Conservation (phyloP, 768 basidiomycete genomes). For the Chalciporus sphaerocephalus region DNA sequence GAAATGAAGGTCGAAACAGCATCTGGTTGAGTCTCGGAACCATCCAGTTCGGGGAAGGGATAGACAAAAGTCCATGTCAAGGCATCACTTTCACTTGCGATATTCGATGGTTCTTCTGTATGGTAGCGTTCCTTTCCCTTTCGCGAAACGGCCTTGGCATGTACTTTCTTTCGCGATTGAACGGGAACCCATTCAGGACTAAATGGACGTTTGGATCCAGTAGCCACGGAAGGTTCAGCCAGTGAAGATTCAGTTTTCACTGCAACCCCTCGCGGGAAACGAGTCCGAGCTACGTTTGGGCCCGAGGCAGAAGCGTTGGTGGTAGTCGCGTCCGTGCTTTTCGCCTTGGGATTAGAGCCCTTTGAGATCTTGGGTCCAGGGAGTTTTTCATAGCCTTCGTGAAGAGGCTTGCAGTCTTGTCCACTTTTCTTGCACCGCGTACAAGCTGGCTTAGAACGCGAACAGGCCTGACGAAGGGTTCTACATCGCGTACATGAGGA, state of each 20-base stretch:
- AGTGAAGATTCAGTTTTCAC: not conserved
- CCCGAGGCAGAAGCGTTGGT: not conserved
- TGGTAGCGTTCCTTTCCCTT: not conserved
- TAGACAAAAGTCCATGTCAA: conserved; percentile 21
- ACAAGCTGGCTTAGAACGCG: conserved; percentile 25
- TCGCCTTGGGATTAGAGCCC: not conserved
- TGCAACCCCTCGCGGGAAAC: not conserved
- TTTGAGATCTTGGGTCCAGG: conserved; percentile 19
- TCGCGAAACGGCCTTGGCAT: not conserved
- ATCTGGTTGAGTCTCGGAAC: not conserved
- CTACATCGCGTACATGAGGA: conserved; percentile 17
- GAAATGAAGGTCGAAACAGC: not conserved
- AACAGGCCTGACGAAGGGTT: conserved; percentile 15
- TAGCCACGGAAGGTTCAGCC: not conserved
- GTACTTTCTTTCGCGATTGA: conserved; percentile 10
- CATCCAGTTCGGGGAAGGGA: not conserved
- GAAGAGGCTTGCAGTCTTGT: not conserved
- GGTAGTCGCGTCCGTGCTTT: not conserved
- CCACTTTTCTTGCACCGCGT: conserved; percentile 17
- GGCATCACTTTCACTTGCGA: not conserved
- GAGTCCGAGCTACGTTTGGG: not conserved
- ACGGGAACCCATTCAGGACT: conserved; percentile 7
- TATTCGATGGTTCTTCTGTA: not conserved
- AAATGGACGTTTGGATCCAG: conserved; percentile 15
- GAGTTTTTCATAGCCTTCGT: conserved; percentile 19